phyloP scores from a whole-genome alignment of 495 filamentous ascomycete species.

The Aspergillus incahuasiensis region DNA sequence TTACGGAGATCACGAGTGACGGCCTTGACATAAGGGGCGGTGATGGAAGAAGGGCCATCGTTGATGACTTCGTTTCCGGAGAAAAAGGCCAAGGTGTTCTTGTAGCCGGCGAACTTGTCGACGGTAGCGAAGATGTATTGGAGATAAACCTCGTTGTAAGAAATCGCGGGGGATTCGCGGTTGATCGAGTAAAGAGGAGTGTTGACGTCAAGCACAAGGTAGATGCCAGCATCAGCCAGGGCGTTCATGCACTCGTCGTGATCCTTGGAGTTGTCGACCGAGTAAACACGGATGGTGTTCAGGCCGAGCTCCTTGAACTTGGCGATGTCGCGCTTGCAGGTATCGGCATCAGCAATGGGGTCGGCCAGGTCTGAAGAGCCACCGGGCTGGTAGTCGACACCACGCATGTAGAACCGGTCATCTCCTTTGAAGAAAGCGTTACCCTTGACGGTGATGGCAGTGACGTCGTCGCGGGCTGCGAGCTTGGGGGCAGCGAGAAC shows the following conservation, averaged over 20 bases:
- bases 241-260: conserved; percentile 82
- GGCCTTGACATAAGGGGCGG: conserved; percentile 89
- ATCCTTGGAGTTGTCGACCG: conserved; percentile 77
- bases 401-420: conserved; percentile 86
- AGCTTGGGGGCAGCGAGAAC: conserved; percentile 51
- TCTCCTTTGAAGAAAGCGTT: conserved; percentile 82
- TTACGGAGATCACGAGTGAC: conserved; percentile 86
- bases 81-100: conserved; percentile 92
- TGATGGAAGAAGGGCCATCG: conserved; percentile 63
- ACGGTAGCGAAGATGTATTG: conserved; percentile 92
- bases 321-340: conserved; percentile 78
- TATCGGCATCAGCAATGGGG: conserved; percentile 65
- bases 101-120: conserved; percentile 80
- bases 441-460: conserved; percentile 55
- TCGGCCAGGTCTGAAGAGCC: conserved; percentile 74
- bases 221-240: conserved; percentile 82
- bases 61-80: conserved; percentile 97
- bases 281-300: conserved; percentile 92
- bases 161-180: conserved; percentile 64
- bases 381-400: conserved; percentile 94
- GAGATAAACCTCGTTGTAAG: conserved; percentile 90
- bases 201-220: conserved; percentile 83
- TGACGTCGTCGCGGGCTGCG: conserved; percentile 39
- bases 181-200: conserved; percentile 78
- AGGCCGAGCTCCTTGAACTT: conserved; percentile 81